Evolutionary conservation across 371 early-diverging fungal genomes (phyloP), one percentile per base, ranked within the genome.

Genomic region (Sporodiniella umbellata): DNA sequence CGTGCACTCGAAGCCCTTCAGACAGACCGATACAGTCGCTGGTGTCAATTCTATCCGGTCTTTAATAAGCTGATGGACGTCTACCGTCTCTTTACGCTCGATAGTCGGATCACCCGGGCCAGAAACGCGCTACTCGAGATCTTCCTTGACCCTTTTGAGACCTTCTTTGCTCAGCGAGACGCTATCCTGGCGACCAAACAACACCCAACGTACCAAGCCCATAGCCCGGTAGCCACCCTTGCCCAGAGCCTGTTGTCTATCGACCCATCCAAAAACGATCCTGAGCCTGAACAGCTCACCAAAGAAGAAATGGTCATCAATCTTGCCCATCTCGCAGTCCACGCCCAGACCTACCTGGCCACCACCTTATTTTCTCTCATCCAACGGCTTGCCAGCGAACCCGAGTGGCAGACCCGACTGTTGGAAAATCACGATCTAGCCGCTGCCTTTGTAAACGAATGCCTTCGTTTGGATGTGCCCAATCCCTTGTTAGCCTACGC

Each of bases 231-330:
- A 8, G n/a, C 26, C 2, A 35, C 54, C 28, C 50, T 63, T 31
- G 40, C 53, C 17, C 49, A 48, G 4, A 58, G 55, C 14, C 25
- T 73, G 24, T 19, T 51, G 0, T 18, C 53, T 14, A 42, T 67
- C n/a, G 45, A 56, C 11, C 56, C 70, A 1, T 73, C 74, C 23
- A 67, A 65, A 28, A 60, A 64, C 12, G 74, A 70, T 31, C 61
- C 72, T 17, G 57, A 57, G 18, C 70, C 70, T 11, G 59, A 47
- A 2, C 70, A 64, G n/a, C 37, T 73, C 21, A 52, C 62, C 6
- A 54, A 63, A 8, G 73, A 66, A 12, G 64, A 73, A 31, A 59
- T 69, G 5, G 12, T 66, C 19, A 48, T 64, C 33, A 73, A 77
- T 43, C 25, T 60, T 0, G 43, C 71, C 19, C 74, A 77, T 42